Conservation (phyloP, 495 filamentous ascomycete species). For the Aspergillus coremiiformis region DNA sequence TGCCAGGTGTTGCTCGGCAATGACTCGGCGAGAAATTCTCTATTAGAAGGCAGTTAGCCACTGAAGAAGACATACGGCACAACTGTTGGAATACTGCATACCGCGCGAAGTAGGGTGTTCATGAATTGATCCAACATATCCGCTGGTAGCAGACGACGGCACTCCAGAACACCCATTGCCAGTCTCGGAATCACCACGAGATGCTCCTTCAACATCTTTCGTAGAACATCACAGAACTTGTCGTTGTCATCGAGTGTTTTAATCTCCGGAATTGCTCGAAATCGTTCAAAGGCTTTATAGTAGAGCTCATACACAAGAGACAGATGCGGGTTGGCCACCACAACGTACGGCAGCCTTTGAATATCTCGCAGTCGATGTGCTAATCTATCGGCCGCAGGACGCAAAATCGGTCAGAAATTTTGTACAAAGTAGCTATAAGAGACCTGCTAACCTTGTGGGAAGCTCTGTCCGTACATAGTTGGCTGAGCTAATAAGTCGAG, state of each 20-base stretch:
- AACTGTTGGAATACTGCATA: conserved; percentile 35
- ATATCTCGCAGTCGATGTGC: conserved; percentile 95
- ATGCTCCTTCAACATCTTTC: conserved; percentile 74
- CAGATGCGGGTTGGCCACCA: conserved; percentile 90
- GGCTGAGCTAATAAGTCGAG: conserved; percentile 81
- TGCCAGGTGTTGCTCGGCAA: conserved; percentile 94
- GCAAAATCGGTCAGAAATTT: background rate
- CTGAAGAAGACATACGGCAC: background rate
- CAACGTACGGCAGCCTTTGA: conserved; percentile 91
- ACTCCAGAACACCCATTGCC: conserved; percentile 89
- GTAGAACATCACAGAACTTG: conserved; percentile 71
- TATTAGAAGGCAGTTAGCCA: conserved; percentile 25
- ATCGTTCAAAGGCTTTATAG: conserved; percentile 86
- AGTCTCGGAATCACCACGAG: conserved; percentile 88
- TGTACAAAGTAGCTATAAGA: background rate
- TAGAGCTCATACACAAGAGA: conserved; percentile 95
- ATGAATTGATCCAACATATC: conserved; percentile 88
- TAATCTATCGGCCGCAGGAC: conserved; percentile 43
- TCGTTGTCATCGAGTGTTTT: conserved; percentile 88
- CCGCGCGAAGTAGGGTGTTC: conserved; percentile 85
- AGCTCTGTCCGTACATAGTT: conserved; percentile 97
- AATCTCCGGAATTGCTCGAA: conserved; percentile 77
- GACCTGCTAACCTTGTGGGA: conserved; percentile 62
- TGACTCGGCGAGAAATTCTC: conserved; percentile 91
- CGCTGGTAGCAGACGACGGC: conserved; percentile 65